phyloP scores from a whole-genome alignment of 208 protist species.

The Leishmania martiniquensis region DNA sequence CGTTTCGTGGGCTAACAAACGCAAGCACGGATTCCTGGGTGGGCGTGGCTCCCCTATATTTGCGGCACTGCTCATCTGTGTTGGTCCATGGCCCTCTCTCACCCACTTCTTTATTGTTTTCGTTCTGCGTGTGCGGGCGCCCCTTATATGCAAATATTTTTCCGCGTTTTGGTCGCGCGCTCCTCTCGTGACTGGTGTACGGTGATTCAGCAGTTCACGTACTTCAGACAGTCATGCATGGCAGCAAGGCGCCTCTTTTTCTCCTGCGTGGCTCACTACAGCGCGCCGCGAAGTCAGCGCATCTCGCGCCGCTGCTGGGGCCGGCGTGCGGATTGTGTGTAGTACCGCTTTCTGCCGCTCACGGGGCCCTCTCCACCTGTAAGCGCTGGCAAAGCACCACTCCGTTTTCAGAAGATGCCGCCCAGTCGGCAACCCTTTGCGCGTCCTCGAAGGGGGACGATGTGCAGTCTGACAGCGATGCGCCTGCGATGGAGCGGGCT shows the following conservation, averaged over 20 bases:
- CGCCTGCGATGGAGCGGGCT: conserved; percentile 67
- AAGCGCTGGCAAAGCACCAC: conserved; percentile 14
- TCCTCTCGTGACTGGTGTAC: not conserved
- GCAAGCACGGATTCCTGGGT: not conserved
- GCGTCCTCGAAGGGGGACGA: not conserved
- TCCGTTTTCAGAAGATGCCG: not conserved
- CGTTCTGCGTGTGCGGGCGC: not conserved
- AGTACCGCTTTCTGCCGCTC: not conserved
- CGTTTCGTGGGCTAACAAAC: too few relatives aligned
- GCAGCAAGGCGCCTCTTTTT: conserved; percentile 11
- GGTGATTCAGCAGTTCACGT: not conserved
- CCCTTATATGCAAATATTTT: not conserved
- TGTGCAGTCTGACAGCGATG: not conserved
- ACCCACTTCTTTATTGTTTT: not conserved
- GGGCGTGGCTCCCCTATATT: not conserved
- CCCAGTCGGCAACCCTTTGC: not conserved
- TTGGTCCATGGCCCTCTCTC: not conserved
- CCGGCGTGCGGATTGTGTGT: not conserved
- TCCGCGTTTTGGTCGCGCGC: not conserved
- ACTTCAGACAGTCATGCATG: conserved; percentile 2
- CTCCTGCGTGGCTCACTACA: conserved; percentile 11
- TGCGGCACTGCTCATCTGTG: not conserved
- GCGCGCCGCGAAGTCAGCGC: not conserved
- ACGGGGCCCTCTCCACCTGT: not conserved
- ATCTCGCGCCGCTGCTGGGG: not conserved